Base-by-base conservation (phyloP, 2,329 filamentous ascomycete genomes). In the Trichoderma afroharzianum region DNA sequence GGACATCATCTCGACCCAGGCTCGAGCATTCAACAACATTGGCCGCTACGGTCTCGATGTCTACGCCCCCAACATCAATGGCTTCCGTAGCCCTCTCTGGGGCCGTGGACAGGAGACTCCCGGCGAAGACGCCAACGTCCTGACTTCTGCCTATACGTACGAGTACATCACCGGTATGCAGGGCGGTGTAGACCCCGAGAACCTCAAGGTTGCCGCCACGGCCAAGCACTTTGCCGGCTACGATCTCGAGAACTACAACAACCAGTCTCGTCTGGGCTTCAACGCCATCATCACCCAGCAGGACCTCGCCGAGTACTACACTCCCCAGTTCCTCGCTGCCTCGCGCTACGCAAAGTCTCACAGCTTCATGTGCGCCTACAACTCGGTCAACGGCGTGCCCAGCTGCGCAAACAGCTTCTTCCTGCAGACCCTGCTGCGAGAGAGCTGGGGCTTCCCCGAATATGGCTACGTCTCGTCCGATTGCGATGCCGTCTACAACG, bases 31-130 rank as follows among this genome's bases (percentile, higher is more conserved):
- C 76, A 88, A 83, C 76, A 92, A 92, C 74, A 84, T 77, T 6
- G 87, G 86, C 4, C 80, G 84, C 9, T 85, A 85, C 4, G 87
- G 86, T 0, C 77, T 88, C 8, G 85, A 90, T 76, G 89, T 84
- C 77, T 91, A 88, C 85, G 89, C 90, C 0, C 90, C 90, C 0
- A 91, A 91, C 75, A 89, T 92, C 77, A 91, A 91, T 75, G 85
- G 87, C 0, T 91, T 88, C 80, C 85, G 85, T 43, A 88, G 90
- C 75, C 88, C 89, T 0, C 81, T 89, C 28, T 90, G 88, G 88
- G 88, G 88, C 1, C 82, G 88, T 6, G 88, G 88, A 0, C 84
- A 86, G 71, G 87, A 90, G 75, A 89, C 88, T 0, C 88, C 88
- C 0, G 87, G 87, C 3, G 87, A 89, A 76, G 87, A 89, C 72